phyloP scores from a whole-genome alignment of 1,139 yeast species.

The Yamadazyma dushanensis region DNA sequence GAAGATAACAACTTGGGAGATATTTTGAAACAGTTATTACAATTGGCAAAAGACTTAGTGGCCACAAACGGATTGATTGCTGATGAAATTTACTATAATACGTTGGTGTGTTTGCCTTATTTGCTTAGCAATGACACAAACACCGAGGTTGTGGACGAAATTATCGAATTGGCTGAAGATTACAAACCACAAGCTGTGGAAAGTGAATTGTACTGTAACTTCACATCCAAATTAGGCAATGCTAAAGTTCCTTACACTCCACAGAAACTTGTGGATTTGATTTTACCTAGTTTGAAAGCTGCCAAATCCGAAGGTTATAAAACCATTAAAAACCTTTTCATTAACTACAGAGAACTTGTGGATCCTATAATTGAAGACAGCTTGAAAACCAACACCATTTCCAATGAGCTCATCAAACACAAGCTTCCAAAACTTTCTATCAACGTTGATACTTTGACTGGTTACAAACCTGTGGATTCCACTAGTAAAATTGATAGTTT shows the following conservation, averaged over 20 bases:
- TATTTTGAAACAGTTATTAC: conserved; percentile 56
- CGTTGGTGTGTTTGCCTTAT: conserved; percentile 70
- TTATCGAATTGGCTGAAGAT: conserved; percentile 50
- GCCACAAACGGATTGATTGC: conserved; percentile 34
- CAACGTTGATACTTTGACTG: conserved; percentile 32
- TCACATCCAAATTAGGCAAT: conserved; percentile 36
- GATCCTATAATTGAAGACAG: conserved; percentile 40
- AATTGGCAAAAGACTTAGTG: conserved; percentile 57
- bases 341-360: conserved; percentile 31
- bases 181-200: conserved; percentile 21
- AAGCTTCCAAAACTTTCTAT: conserved; percentile 52
- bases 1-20: conserved; percentile 51
- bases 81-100: conserved; percentile 66
- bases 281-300: conserved; percentile 53
- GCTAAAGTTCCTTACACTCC: conserved; percentile 54
- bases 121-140: conserved; percentile 49
- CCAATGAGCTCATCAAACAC: conserved; percentile 44
- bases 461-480: conserved; percentile 27
- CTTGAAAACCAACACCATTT: conserved; percentile 36
- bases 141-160: conserved; percentile 40
- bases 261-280: conserved; percentile 49
- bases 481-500: conserved; percentile 31
- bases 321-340: conserved; percentile 28
- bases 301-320: conserved; percentile 33
- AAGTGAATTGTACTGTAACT: conserved; percentile 32